These are phyloP conservation scores for Ciborinia camelliae DNA, from an alignment of 2,329 filamentous ascomycete species.

Conservation along the genomic window DNA sequence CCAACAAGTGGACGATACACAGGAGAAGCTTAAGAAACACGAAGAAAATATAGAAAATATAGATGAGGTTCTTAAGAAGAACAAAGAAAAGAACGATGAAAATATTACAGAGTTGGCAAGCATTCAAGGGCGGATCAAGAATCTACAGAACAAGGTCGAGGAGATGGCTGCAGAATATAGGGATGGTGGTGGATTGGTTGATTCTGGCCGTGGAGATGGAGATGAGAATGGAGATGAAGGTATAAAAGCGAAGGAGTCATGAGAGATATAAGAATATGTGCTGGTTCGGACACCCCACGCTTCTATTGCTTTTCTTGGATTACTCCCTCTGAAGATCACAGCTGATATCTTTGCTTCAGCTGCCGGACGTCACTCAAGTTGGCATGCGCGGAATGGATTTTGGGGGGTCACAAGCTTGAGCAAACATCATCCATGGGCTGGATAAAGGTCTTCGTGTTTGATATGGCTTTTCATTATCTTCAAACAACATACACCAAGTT, in stretches of 20 bases:
- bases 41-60: no score
- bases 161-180: background rate
- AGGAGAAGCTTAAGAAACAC: background rate
- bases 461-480: rapidly evolving
- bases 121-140: background rate
- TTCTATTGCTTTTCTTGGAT: background rate
- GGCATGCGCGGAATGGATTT: no score
- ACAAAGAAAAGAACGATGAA: background rate
- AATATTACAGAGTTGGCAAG: background rate
- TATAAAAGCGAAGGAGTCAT: background rate
- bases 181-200: background rate
- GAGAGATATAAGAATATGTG: background rate
- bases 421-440: background rate
- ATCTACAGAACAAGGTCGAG: background rate
- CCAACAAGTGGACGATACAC: background rate
- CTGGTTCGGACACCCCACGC: no score
- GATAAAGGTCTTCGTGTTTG: background rate
- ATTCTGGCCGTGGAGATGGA: background rate
- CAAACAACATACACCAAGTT: background rate
- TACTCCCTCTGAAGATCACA: background rate
- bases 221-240: background rate
- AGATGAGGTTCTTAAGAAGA: no score
- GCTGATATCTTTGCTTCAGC: background rate
- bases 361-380: background rate
- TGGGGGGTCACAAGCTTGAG: background rate